Base-by-base conservation (phyloP, 768 basidiomycete species). In the Pisolithus microcarpus region DNA sequence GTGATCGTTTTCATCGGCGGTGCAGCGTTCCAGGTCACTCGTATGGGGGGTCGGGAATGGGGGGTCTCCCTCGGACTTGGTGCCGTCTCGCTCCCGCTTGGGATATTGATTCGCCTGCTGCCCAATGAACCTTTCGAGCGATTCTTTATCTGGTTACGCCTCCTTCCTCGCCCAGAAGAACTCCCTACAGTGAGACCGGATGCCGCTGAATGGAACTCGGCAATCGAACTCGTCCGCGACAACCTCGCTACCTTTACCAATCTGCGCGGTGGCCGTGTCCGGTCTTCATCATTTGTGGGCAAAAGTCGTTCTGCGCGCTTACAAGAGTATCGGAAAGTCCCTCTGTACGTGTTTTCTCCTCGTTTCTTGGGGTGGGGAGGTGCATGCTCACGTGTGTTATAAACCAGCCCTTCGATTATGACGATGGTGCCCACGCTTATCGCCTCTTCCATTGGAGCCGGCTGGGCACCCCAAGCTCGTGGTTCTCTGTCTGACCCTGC, bases 1-100 rank as follows among this genome's bases (percentile, higher is more conserved):
- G 54, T 92, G 54, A 94, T 98, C 51, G 87, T 97, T 48, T 91
- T 92, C 61, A 76, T 98, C 39, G 95, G 93, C 38, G 87, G 89
- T 34, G 78, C 87, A 3, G 94, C 93, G 0, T 98, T 99, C 75
- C 84, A 88, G 61, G 95, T 97, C 8, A 84, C 81, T 0, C 75
- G 64, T 7, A 82, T 98, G 46, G 72, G 72, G 38, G 91, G 87
- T 8, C 81, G 80, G 38, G 91, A 95, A 66, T 99, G 96, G 96
- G 93, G 82, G 48, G 91, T 98, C 57, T 88, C 90, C 0, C 72
- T 99, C 37, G 85, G 91, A 46, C 77, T 97, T 31, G 96, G 95
- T 34, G 55, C 85, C 39, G 79, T 92, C 43, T 85, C 96, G 9
- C 81, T 98, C 42, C 96, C 95, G 5, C 76, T 95, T 59, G 96